These are phyloP conservation scores for Wallacemonas sp. DNA, from an alignment of 208 protist species.

Conservation along the genomic window DNA sequence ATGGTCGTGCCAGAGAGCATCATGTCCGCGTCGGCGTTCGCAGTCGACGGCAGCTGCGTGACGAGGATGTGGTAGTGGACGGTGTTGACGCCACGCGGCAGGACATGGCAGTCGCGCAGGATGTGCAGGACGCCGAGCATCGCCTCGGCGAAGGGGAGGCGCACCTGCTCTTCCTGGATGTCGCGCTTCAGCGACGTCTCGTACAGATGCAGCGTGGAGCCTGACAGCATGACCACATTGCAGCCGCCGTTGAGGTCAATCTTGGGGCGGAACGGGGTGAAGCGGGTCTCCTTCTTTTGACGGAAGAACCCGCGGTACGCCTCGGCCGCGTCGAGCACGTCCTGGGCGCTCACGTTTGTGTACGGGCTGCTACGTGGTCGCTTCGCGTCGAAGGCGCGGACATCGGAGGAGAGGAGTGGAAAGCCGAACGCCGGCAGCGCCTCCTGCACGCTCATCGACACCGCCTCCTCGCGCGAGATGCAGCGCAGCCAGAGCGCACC, in stretches of 20 bases:
- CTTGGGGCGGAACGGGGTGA: conserved; percentile 63
- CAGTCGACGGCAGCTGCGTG: conserved; percentile 43
- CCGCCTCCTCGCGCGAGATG: conserved; percentile 62
- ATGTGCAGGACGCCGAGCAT: conserved; percentile 80
- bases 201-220: conserved; percentile 80
- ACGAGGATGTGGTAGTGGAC: conserved; percentile 85
- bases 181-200: conserved; percentile 74
- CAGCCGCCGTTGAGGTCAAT: conserved; percentile 73
- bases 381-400: conserved; percentile 40
- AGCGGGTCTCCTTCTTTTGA: conserved; percentile 40
- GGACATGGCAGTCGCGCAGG: conserved; percentile 40
- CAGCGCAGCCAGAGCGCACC: conserved; percentile 74
- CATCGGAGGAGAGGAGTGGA: conserved; percentile 80
- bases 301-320: conserved; percentile 64
- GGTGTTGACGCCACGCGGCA: conserved; percentile 63
- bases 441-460: conserved; percentile 33
- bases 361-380: conserved; percentile 24
- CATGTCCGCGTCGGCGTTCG: conserved; percentile 17
- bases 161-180: conserved; percentile 74
- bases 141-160: conserved; percentile 75
- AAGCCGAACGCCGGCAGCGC: conserved; percentile 58
- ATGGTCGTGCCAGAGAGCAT: conserved; percentile 51
- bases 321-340: conserved; percentile 53
- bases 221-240: conserved; percentile 69
- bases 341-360: conserved; percentile 64